These are phyloP conservation scores for Trichosporon ovoides DNA, from an alignment of 1,284 basidiomycete species.

Conservation along the genomic window DNA sequence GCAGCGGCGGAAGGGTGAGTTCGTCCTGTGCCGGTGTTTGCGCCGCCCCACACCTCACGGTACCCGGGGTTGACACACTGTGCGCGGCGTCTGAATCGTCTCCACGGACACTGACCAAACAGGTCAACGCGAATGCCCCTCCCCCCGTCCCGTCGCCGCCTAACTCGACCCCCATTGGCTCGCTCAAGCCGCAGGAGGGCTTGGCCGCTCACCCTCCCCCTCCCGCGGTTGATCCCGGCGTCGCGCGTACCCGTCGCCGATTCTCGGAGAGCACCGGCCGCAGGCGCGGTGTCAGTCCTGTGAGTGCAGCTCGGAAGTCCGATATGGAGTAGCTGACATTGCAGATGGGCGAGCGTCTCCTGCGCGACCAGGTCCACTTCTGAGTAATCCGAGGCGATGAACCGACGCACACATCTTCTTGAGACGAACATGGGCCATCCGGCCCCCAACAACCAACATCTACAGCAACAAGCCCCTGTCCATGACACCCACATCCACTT, in stretches of 20 bases:
- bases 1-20: slow-evolving; percentile 25
- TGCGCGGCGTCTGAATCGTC: not conserved
- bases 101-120: not conserved
- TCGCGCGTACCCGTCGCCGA: slow-evolving; percentile 11
- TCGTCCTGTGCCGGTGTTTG: not conserved
- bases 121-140: not conserved
- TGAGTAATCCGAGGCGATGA: slow-evolving; percentile 1
- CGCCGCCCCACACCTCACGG: not conserved
- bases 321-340: slow-evolving; percentile 8
- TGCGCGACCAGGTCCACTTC: slow-evolving; percentile 45
- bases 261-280: slow-evolving; percentile 36
- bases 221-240: not conserved
- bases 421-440: not conserved
- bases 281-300: slow-evolving; percentile 44
- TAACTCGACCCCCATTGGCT: slow-evolving; percentile 19
- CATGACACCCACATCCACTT: not conserved
- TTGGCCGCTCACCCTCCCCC: slow-evolving; percentile 19
- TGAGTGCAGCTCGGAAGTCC: slow-evolving; percentile 20
- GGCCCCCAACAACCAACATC: not conserved
- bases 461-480: not conserved
- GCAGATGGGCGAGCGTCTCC: slow-evolving; percentile 44
- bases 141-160: slow-evolving; percentile 20
- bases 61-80: not conserved
- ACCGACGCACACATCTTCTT: not conserved
- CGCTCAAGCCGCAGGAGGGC: slow-evolving; percentile 7